Percentiles rank a stretch among this genome's conserved stretches.
These are phyloP conservation scores for Lodderomyces parapsilosis DNA, from an alignment of 1,139 yeast species.

Conservation along the genomic window DNA sequence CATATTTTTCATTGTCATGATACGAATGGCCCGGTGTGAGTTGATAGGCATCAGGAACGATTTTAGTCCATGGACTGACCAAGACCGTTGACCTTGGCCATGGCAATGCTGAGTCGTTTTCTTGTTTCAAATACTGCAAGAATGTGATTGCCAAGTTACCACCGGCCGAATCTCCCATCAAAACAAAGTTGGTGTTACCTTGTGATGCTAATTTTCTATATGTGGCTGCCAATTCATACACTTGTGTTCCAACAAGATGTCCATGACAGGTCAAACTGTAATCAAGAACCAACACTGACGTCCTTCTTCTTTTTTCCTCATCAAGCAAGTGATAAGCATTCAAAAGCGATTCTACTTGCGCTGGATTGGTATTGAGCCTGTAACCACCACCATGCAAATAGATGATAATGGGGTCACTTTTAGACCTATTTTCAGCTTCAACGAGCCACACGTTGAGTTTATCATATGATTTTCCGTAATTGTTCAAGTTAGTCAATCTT, in stretches of 20 bases:
- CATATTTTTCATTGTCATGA: slow-evolving; percentile 31
- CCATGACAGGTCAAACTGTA: slow-evolving; percentile 37
- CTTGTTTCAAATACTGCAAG: slow-evolving; percentile 25
- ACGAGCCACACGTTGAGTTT: slow-evolving; percentile 38
- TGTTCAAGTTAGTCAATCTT: slow-evolving; percentile 19
- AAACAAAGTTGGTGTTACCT: slow-evolving; percentile 29
- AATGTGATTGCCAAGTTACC: slow-evolving; percentile 35
- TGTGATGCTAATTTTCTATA: slow-evolving; percentile 23
- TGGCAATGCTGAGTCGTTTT: slow-evolving; percentile 13
- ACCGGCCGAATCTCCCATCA: slow-evolving; percentile 46
- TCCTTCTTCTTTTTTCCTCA: slow-evolving; percentile 21
- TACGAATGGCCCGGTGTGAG: slow-evolving; percentile 30
- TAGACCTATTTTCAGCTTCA: slow-evolving; percentile 22
- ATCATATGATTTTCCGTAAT: slow-evolving; percentile 35
- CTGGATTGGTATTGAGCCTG: slow-evolving; percentile 32
- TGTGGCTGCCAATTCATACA: slow-evolving; percentile 31
- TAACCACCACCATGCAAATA: slow-evolving; percentile 48
- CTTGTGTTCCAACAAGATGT: slow-evolving; percentile 33
- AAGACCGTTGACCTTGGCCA: slow-evolving; percentile 34
- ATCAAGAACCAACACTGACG: slow-evolving; percentile 37
- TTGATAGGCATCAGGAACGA: slow-evolving; percentile 14
- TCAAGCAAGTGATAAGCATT: slow-evolving; percentile 31
- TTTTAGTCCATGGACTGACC: slow-evolving; percentile 40
- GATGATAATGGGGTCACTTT: slow-evolving; percentile 34
- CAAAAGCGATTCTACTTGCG: slow-evolving; percentile 31